Conservation (phyloP, 23 red algal species). For the Chondrus crispus region DNA sequence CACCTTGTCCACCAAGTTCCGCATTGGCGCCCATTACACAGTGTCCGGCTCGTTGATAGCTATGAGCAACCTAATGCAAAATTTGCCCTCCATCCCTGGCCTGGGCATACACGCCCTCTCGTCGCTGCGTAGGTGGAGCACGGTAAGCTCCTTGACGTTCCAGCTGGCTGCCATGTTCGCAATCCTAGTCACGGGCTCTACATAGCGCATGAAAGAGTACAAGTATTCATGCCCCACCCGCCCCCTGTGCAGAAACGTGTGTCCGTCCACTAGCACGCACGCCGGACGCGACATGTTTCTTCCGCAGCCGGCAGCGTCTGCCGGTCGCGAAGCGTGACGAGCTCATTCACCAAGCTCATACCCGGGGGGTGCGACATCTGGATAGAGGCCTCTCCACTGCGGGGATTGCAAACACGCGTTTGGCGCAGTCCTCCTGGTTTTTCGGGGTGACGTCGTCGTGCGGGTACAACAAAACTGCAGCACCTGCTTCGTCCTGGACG, state of each 20-base stretch:
- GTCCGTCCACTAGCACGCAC: constrained; percentile 35
- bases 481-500: neutral
- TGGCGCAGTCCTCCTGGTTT: neutral
- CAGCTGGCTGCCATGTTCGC: neutral
- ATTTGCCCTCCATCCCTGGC: neutral
- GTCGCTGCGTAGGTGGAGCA: constrained; percentile 33
- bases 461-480: neutral
- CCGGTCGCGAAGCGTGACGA: neutral
- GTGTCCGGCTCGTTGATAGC: neutral
- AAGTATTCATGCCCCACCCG: neutral
- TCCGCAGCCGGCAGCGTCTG: neutral
- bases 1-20: neutral
- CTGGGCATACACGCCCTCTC: constrained; percentile 8
- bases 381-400: neutral
- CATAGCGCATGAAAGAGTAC: constrained; percentile 16
- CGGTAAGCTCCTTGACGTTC: neutral
- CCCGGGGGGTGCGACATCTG: neutral
- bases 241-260: neutral
- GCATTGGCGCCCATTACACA: neutral
- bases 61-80: constrained; percentile 27
- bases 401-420: neutral
- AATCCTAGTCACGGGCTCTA: neutral
- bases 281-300: neutral
- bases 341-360: neutral
- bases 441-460: neutral